A percentile compares a stretch with the other conserved stretches of the same genome.
These are phyloP conservation scores for Bromus sterilis DNA, from an alignment of 176 grass and related monocot genomes.

Conservation along the genomic window DNA sequence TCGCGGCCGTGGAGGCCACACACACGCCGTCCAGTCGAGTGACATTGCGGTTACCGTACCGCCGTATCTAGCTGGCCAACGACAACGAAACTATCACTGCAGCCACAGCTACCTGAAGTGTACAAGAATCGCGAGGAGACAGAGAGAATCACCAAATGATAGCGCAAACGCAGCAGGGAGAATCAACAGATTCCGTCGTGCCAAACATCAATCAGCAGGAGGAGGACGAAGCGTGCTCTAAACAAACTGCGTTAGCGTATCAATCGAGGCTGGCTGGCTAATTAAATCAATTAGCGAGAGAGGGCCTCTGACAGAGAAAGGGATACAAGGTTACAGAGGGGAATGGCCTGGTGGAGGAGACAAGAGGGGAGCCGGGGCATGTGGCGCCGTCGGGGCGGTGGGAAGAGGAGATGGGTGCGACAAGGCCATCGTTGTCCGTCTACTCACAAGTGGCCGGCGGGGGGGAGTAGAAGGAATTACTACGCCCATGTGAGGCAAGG, in stretches of 20 bases:
- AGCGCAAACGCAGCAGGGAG: not conserved
- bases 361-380: not conserved
- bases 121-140: not conserved
- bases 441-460: not conserved
- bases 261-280: not conserved
- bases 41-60: not conserved
- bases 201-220: not conserved
- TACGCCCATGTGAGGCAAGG: not conserved
- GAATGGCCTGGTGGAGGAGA: not conserved
- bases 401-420: not conserved
- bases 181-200: not conserved
- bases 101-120: not conserved
- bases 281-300: not conserved
- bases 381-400: not conserved
- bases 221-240: not conserved
- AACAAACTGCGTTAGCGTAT: not conserved
- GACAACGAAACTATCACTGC: too few relatives aligned
- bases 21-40: not conserved
- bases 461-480: not conserved
- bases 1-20: not conserved
- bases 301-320: not conserved
- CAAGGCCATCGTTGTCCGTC: not conserved
- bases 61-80: not conserved
- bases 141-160: not conserved
- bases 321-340: not conserved